Conservation (phyloP, 495 filamentous ascomycete species). For the Filosporella fistucella region DNA sequence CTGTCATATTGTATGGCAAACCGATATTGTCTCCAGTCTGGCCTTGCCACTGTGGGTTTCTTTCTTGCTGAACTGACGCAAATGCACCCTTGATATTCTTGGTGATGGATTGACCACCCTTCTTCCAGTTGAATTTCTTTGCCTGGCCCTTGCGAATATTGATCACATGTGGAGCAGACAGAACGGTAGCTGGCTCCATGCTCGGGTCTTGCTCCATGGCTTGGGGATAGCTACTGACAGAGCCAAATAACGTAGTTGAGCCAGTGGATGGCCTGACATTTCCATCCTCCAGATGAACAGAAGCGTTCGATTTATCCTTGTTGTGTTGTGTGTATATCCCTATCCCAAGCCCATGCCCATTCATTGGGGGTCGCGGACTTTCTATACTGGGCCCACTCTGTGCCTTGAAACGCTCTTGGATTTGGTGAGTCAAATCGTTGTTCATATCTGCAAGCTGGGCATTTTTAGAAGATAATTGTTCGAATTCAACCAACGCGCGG, state of each 20-base stretch:
- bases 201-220: constrained; percentile 35
- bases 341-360: no score
- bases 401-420: constrained; percentile 86
- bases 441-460: constrained; percentile 90
- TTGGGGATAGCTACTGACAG: constrained; percentile 20
- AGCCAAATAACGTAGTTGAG: constrained; percentile 28
- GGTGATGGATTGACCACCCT: constrained; percentile 84
- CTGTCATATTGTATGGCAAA: constrained; percentile 57
- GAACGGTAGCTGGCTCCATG: constrained; percentile 51
- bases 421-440: constrained; percentile 88
- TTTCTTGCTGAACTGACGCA: constrained; percentile 35
- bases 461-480: constrained; percentile 89
- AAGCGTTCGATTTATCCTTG: constrained; percentile 68
- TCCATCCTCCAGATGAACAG: constrained; percentile 50
- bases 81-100: constrained; percentile 88
- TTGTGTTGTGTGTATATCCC: constrained; percentile 72
- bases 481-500: constrained; percentile 90
- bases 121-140: constrained; percentile 99
- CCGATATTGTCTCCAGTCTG: constrained; percentile 51
- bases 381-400: constrained; percentile 49
- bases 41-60: constrained; percentile 39
- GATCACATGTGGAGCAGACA: constrained; percentile 79
- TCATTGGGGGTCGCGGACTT: constrained; percentile 49
- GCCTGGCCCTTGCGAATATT: constrained; percentile 88
- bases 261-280: constrained; percentile 42